Percentiles rank a stretch among this genome's conserved stretches.
Evolutionary conservation across 176 grass and related monocot genomes (phyloP).

Genomic region (Calamus simplicifolius): DNA sequence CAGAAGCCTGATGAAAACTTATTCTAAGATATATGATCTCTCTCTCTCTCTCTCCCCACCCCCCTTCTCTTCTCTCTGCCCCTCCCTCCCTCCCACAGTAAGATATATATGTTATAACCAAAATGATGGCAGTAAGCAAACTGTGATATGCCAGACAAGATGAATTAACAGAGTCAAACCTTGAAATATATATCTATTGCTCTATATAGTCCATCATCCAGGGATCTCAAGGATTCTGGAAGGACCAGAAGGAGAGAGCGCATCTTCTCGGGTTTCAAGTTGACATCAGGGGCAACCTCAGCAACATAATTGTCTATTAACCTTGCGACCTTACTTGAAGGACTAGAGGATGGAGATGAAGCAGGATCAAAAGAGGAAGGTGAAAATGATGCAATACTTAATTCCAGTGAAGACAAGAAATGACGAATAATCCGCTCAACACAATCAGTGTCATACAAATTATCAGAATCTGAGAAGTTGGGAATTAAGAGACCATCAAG

Average conservation of each 20-base stretch:
- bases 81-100: no score
- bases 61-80: no score
- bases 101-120: no score
- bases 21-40: no score
- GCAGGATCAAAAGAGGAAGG: constrained; percentile 10
- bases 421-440: constrained; percentile 9
- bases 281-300: constrained; percentile 13
- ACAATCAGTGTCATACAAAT: constrained; percentile 18
- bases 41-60: no score
- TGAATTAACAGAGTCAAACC: constrained; percentile 3
- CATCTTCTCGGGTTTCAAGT: constrained; percentile 6
- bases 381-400: neutral
- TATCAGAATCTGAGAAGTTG: constrained; percentile 14
- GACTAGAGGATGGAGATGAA: neutral
- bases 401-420: constrained; percentile 11
- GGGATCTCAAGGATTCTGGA: constrained; percentile 8
- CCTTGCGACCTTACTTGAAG: neutral
- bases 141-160: neutral
- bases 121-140: no score
- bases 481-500: constrained; percentile 10
- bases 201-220: constrained; percentile 14
- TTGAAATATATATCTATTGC: constrained; percentile 22
- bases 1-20: no score
- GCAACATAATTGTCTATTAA: constrained; percentile 11
- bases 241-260: constrained; percentile 2